Base-by-base conservation (phyloP, 2,329 filamentous ascomycete genomes). In the Aureobasidium sp. region DNA sequence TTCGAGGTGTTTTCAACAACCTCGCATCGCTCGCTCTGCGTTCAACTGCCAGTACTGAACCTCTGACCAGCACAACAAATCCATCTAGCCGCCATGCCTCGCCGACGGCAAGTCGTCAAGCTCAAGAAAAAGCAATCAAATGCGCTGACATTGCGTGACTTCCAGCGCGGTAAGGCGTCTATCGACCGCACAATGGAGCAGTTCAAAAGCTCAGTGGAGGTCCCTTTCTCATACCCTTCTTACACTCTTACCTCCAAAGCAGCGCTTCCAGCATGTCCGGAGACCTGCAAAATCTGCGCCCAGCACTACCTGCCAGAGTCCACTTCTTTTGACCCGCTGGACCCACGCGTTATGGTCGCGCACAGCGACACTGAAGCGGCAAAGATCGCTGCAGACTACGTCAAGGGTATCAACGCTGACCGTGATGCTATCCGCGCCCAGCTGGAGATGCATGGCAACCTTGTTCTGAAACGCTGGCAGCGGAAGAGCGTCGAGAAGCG, bases 401-500 rank as follows among this genome's bases (percentile, higher is more conserved):
- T 50, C 11, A n/a, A 37, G 27, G 8, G 21, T 8, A 50, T 37
- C 25, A 23, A 27, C 15, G n/a, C 9, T 6, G 27, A 50, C 15
- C 46, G 27, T 19, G 46, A 50, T 21, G 27, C 17, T 21, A 50
- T 50, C n/a, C 23, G 46, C 27, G 8, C 46, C 21, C 11, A 17
- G 33, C 46, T 50, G n/a, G 9, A 33, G n/a, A 31, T 13, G 46
- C 6, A 64, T 23, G 64, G 61, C 13, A 50, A 64, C 37, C 33
- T 42, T 2, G 37, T 64, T 19, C 15, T 51, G 17, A 61, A 57
- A 23, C 23, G 43, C 25, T 65, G 64, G 64, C 43, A 37, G 50
- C 53, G 45, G 17, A 45, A 45, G 21, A 54, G 51, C 19, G 9
- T n/a, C 8, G 21, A n/a, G 21, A 60, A 65, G 61, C 60, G 64